Base-by-base conservation (phyloP, 768 basidiomycete species). In the Boletellus emodensis region DNA sequence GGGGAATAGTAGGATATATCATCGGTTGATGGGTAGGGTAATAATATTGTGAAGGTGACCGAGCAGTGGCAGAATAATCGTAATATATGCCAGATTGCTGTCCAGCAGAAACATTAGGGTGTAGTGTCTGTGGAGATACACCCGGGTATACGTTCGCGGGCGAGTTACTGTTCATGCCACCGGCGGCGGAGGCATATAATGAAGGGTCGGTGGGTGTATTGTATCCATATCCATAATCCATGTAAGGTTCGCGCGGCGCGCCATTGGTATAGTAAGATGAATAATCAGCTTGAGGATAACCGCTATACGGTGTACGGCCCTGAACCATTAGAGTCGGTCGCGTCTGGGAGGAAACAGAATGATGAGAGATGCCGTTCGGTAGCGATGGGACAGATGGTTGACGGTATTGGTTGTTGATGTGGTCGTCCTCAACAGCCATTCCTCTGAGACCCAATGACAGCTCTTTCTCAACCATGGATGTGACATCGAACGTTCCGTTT, bases 191-290 rank as follows among this genome's bases (percentile, higher is more conserved):
- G 20, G 70, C 67, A 69, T 82, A 85, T 52, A 79, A 52, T 38
- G 78, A 70, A 10, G 75, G 74, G 50, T 84, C 83, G 30, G 75
- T 55, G 11, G 72, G 67, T 46, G 65, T 68, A 51, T 76, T 77
- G 63, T 82, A 84, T 49, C 74, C 75, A 62, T 83, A 83, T 37
- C 75, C 71, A 67, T 78, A 83, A 46, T 84, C 82, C 52, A 71
- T 63, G 56, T 77, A 81, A 38, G 69, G 65, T 55, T 82, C 79
- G 52, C 75, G 75, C 52, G 68, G 68, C 36, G 79, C 69, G 30
- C 75, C 73, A 37, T 73, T 75, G 41, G 71, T 64, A 67, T 84
- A 85, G 62, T 84, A 86, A 9, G 74, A 70, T 22, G 77, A 71
- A 62, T 82, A 87, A 39, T 87, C 85, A 18, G 75, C 66, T 56